Base-by-base conservation (phyloP, 441 rosid species). In the Theobroma grandiflorum region DNA sequence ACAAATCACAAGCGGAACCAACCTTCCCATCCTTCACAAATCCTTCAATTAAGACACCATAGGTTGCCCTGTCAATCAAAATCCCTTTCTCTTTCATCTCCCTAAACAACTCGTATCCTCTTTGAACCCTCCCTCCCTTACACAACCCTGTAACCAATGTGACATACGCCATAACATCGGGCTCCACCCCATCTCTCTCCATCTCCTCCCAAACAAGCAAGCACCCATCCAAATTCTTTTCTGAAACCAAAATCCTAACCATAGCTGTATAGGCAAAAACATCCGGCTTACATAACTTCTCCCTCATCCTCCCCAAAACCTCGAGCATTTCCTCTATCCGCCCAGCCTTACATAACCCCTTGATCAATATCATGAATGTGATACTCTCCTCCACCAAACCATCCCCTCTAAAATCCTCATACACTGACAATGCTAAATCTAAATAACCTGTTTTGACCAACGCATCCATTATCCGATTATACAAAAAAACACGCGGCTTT, bases 191-290 rank as follows among this genome's bases (percentile, higher is more conserved):
- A 78, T 96, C 99, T 9, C 73, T 79, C 79, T 49, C 89, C 98
- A 93, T 92, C 73, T 96, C 96, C 76, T 90, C 92, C 99, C 99
- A 96, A 63, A 95, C 93, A 81, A 61, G 79, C 84, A 91, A 82
- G 82, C 95, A 82, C 6, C 91, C 98, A 75, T 94, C 97, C 85
- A 92, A 80, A 75, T 93, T 88, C 78, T 90, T 94, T 74, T 80
- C 86, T 0, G 85, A 85, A 83, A 88, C 89, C 88, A 96, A 77
- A 26, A 87, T 81, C 82, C 81, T 88, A 52, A 93, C 69, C 93
- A 95, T 92, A 2, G 99, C 93, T 0, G 99, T 95, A 63, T 90
- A 95, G 0, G 98, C 99, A 86, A 94, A 96, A 53, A 95, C 92
- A 84, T 96, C 98, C 1, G 98, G 98, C 53, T 88, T 92, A 79